Evolutionary conservation across 306 rosid genomes (phyloP), one percentile per base, ranked within the genome.

Genomic region (Parietaria judaica): DNA sequence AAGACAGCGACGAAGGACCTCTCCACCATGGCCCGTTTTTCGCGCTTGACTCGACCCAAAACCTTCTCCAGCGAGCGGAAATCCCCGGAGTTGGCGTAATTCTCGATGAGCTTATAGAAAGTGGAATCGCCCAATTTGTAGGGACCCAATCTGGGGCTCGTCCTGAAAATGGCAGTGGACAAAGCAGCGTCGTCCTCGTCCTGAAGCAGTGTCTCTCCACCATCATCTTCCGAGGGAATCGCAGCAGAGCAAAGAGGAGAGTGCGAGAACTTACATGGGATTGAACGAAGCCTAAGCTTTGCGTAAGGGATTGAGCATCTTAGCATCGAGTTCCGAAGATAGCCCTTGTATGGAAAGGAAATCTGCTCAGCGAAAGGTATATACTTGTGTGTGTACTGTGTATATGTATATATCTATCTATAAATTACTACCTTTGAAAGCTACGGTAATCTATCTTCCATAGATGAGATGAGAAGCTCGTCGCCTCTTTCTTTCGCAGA

Each of bases 51-150:
- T 66, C 76, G 82, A 62, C 66, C 68, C 67, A 92, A 80, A 58
- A 88, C 78, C 62, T 62, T 70, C 48, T 88, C 83, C 57, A 92
- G 54, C 11, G 91, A 88, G 54, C 8, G 36, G 8, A 92, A 85
- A 64, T 92, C 88, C 3, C 79, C 70, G 34, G 80, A 68, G 60
- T 56, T 56, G 4, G 96, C 83, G 43, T 84, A 73, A n/a, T 72
- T 84, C 52, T 80, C 81, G 69, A 92, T 77, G 70, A 86, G 85
- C 13, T 85, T 80, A 56, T 88, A 84, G 67, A 88, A 86, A 44
- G 96, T 79, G 3, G 84, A 81, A 79, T 92, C 95, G 7, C 98
- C 96, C 61, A 65, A 62, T 41, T 70, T 81, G 81, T 80, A 91
- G 61, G 98, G 77, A 70, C 95, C 98, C 76, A 56, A 54, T 57